Percentiles rank a stretch among this genome's conserved stretches.
phyloP scores from a whole-genome alignment of 805 yeast species.

The Candida awuae region DNA sequence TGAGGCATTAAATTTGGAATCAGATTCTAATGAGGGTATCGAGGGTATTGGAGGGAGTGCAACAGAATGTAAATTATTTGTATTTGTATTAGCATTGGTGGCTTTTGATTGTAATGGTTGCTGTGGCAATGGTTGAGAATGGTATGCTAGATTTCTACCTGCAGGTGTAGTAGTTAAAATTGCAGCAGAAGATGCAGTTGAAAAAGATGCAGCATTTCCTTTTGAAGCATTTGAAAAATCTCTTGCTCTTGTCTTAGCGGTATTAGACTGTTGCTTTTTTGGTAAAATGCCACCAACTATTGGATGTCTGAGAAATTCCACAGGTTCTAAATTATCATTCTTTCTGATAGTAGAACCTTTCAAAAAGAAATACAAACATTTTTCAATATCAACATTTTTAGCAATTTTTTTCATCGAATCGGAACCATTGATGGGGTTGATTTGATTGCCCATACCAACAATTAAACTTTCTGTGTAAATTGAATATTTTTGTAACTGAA shows the following conservation, averaged over 20 bases:
- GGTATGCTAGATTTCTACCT: background rate
- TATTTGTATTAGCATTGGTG: background rate
- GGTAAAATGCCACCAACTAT: conserved; percentile 35
- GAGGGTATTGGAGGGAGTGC: conserved; percentile 7
- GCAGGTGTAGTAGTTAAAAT: background rate
- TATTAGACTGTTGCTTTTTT: background rate
- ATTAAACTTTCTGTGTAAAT: conserved; percentile 78
- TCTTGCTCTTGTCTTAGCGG: background rate
- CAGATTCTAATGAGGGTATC: background rate
- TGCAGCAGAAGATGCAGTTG: background rate
- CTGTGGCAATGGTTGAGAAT: background rate
- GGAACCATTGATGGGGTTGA: conserved; percentile 57
- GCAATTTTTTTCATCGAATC: conserved; percentile 71
- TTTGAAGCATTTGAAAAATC: conserved; percentile 1
- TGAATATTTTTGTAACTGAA: conserved; percentile 83
- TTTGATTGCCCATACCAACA: conserved; percentile 75
- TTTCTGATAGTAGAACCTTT: conserved; percentile 24
- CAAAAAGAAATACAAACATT: conserved; percentile 67
- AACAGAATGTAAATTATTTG: conserved; percentile 1
- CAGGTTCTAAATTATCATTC: conserved; percentile 45
- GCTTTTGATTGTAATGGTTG: background rate
- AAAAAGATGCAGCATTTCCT: background rate
- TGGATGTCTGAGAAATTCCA: conserved; percentile 66
- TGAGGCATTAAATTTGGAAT: conserved; percentile 7
- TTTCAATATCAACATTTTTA: conserved; percentile 71